A percentile compares a stretch with the other conserved stretches of the same genome.
phyloP scores from a whole-genome alignment of 2,329 filamentous ascomycete genomes.

The Fusarium mundagurra region DNA sequence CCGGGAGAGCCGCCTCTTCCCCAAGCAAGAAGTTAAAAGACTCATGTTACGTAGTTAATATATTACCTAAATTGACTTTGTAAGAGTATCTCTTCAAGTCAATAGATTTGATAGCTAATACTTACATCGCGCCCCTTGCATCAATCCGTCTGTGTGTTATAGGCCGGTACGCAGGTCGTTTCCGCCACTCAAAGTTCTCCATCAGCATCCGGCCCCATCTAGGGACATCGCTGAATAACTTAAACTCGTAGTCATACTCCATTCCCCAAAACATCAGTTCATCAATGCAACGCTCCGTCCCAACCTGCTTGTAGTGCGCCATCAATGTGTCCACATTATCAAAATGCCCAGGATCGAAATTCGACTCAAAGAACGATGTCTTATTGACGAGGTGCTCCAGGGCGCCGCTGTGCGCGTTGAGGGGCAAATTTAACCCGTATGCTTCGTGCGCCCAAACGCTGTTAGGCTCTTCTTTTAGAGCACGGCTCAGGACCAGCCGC shows the following conservation, averaged over 20 bases:
- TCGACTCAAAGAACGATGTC: not conserved
- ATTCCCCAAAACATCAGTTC: rapidly evolving
- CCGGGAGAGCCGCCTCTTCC: too few species aligned
- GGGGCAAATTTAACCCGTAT: rapidly evolving
- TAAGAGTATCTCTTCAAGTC: too few species aligned
- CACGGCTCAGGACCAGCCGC: not conserved
- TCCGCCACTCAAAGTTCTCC: not conserved
- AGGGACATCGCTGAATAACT: not conserved
- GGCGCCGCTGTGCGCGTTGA: not conserved
- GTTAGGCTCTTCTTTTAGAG: not conserved
- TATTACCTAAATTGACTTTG: too few species aligned
- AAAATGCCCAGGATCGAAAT: not conserved
- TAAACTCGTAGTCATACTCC: not conserved
- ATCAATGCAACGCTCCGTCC: not conserved
- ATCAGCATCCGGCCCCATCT: not conserved
- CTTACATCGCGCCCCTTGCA: too few species aligned
- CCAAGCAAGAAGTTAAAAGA: too few species aligned
- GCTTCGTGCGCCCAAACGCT: not conserved
- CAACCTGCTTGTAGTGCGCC: not conserved
- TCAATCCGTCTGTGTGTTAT: too few species aligned
- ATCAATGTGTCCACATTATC: not conserved
- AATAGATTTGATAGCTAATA: too few species aligned
- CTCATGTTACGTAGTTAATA: too few species aligned
- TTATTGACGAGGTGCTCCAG: not conserved
- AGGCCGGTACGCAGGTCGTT: not conserved